Evolutionary conservation across 2,329 filamentous ascomycete species (phyloP), one percentile per base, ranked within the genome.

Genomic region (Polytolypa hystricis): DNA sequence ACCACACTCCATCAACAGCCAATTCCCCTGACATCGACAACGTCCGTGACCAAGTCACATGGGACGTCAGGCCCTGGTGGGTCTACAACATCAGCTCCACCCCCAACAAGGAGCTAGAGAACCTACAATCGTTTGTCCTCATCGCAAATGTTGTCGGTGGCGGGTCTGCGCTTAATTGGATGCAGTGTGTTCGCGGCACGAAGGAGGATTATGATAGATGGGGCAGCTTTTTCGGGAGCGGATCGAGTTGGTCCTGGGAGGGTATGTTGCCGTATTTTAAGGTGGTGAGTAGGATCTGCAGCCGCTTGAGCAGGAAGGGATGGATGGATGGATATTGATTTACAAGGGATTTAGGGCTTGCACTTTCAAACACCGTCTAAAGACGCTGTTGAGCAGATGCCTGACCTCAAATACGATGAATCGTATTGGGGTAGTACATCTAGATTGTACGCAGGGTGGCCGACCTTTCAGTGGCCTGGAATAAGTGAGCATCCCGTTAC

Each of bases 91-190:
- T 32, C 17, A n/a, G 9, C 8, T 32, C 30, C 1, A 40, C 45
- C 11, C 52, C 51, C 1, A 53, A 55, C 21, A 44, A 42, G 1
- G 51, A 46, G n/a, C 42, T 60, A 16, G 48, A 50, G 20, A 40
- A 44, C 28, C 42, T 48, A 7, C 44, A 38, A 14, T 50, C 51
- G 30, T 35, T 44, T 1, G 49, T 61, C 0, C 43, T 46, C 1
- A 50, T 56, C 10, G 58, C 52, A 12, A 46, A 47, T 20, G 55
- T 56, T 8, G 52, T 63, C 29, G 63, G 65, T 12, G 64, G 65
- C 7, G 55, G 57, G 10, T 60, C 57, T 5, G 55, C 55, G 3
- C 58, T 66, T 1, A 59, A 68, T 30, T 50, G 33, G 12, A 42
- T 45, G 43, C 19, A 31, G 12, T 33, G 40, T 8, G 38, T 42